A percentile compares a stretch with the other conserved stretches of the same genome.
These are phyloP conservation scores for Phytophthora multivora DNA, from an alignment of 352 stramenopile genomes.

Conservation along the genomic window DNA sequence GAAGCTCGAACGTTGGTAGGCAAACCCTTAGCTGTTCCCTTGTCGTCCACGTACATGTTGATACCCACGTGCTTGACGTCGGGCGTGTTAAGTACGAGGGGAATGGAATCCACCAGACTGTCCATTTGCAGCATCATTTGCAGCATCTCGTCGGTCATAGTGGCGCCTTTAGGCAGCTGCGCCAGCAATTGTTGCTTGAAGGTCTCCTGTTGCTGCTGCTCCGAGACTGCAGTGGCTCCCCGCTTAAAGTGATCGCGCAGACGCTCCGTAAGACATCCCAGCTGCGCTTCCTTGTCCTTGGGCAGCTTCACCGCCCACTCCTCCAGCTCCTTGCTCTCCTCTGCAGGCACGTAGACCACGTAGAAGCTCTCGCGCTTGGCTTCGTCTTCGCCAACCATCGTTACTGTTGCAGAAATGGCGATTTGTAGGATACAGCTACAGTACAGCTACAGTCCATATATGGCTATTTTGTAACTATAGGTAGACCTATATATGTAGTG, in stretches of 20 bases:
- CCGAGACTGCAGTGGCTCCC: conserved; percentile 30
- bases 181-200: conserved; percentile 84
- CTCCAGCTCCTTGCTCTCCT: conserved; percentile 59
- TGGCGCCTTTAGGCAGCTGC: conserved; percentile 68
- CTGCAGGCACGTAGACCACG: conserved; percentile 71
- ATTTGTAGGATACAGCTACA: neutral
- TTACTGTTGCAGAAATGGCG: neutral
- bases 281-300: conserved; percentile 76
- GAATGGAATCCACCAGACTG: conserved; percentile 86
- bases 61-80: conserved; percentile 74
- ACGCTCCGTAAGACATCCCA: conserved; percentile 83
- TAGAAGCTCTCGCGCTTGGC: conserved; percentile 62
- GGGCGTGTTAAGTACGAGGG: conserved; percentile 83
- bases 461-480: neutral
- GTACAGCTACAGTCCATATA: too few relatives aligned
- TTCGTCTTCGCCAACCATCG: conserved; percentile 66
- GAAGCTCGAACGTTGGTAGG: conserved; percentile 80
- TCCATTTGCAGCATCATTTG: conserved; percentile 91
- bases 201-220: conserved; percentile 65
- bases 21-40: conserved; percentile 85
- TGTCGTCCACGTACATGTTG: conserved; percentile 93
- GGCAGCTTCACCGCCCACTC: conserved; percentile 77
- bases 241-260: conserved; percentile 82
- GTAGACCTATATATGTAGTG: neutral
- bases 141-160: conserved; percentile 76